Conservation (phyloP, 2,329 filamentous ascomycete species). For the Colletotrichum sojae region DNA sequence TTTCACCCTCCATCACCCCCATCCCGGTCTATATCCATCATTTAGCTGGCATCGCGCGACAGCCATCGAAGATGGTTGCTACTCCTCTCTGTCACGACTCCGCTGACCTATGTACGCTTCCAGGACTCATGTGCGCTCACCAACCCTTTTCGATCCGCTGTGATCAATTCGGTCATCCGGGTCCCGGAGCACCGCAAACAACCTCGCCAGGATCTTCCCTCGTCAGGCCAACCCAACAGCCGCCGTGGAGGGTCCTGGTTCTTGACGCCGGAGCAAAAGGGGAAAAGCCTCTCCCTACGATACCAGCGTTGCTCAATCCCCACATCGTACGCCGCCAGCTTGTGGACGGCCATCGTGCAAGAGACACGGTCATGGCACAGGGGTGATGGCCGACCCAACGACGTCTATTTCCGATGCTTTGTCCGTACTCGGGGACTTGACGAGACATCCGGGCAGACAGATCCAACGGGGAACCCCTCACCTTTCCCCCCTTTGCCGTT, state of each 20-base stretch:
- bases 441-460: neutral
- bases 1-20: constrained; percentile 8
- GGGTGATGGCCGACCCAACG: constrained; percentile 1
- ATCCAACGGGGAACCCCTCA: constrained; percentile 7
- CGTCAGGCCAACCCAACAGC: constrained; percentile 6
- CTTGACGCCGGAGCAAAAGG: neutral
- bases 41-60: neutral
- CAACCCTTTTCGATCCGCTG: neutral
- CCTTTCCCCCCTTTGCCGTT: neutral
- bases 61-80: neutral
- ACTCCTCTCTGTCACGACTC: neutral
- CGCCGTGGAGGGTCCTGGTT: neutral
- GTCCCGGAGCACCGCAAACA: constrained; percentile 2
- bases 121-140: constrained; percentile 2
- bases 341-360: constrained; percentile 22
- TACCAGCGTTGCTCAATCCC: neutral
- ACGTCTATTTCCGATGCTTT: constrained; percentile 3
- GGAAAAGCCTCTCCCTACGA: neutral
- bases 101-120: neutral
- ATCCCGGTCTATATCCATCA: constrained; percentile 18
- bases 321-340: neutral
- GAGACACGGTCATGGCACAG: constrained; percentile 9
- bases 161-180: neutral
- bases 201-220: neutral
- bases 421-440: neutral